These are phyloP conservation scores for Penicillium canariense DNA, from an alignment of 495 filamentous ascomycete species.

Conservation along the genomic window DNA sequence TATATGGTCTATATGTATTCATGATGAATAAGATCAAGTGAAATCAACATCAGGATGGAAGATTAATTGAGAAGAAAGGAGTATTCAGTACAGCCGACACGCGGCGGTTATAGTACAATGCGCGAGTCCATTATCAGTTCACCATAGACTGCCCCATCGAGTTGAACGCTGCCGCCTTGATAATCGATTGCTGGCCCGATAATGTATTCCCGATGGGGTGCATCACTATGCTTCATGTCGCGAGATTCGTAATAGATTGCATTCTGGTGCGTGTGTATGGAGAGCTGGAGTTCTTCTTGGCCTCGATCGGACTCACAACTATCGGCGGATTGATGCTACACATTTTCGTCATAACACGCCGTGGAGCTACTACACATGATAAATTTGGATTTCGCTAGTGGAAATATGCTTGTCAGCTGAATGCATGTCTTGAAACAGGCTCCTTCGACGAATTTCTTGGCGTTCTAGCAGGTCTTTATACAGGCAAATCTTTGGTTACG, in stretches of 20 bases:
- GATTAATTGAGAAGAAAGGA: no score
- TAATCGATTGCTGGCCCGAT: constrained; percentile 65
- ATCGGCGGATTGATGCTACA: constrained; percentile 58
- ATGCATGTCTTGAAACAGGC: constrained; percentile 48
- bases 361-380: constrained; percentile 50
- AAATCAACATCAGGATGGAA: no score
- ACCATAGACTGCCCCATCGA: constrained; percentile 68
- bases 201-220: constrained; percentile 57
- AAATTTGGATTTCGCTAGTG: constrained; percentile 58
- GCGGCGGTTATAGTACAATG: no score
- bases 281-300: constrained; percentile 61
- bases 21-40: no score
- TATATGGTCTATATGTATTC: no score
- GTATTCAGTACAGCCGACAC: no score
- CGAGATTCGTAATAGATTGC: constrained; percentile 59
- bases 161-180: constrained; percentile 61
- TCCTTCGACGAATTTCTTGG: constrained; percentile 39
- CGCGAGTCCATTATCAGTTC: no score
- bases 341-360: constrained; percentile 56
- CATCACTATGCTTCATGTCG: constrained; percentile 63
- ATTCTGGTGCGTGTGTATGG: constrained; percentile 50
- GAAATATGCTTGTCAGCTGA: constrained; percentile 60
- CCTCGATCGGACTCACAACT: constrained; percentile 54
- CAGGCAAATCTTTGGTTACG: constrained; percentile 61
- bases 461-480: constrained; percentile 39